Evolutionary conservation across 2,329 filamentous ascomycete species (phyloP).

Genomic region (Colletotrichum chrysophilum): DNA sequence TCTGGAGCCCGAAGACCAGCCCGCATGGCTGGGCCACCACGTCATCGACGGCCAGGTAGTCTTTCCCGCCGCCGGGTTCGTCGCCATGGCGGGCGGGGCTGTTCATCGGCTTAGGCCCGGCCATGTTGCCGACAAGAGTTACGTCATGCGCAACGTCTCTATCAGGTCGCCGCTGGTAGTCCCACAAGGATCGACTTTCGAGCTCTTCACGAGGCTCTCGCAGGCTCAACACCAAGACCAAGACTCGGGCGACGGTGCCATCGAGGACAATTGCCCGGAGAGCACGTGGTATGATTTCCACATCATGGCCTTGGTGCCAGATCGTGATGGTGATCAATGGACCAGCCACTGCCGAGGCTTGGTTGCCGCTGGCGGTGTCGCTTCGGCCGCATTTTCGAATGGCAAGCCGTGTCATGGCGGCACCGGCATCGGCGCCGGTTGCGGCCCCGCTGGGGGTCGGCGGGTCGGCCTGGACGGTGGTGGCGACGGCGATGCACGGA

Average conservation of each 20-base stretch:
- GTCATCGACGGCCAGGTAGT: background rate
- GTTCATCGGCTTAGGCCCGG: background rate
- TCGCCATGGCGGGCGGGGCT: background rate
- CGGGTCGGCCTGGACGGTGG: background rate
- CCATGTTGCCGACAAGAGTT: conserved; percentile 12
- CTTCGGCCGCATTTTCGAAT: background rate
- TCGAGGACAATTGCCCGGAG: background rate
- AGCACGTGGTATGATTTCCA: background rate
- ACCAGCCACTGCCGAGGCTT: background rate
- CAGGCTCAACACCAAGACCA: background rate
- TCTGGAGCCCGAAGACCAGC: background rate
- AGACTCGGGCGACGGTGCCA: background rate
- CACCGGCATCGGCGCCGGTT: background rate
- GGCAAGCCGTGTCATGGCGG: background rate
- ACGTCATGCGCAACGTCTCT: conserved; percentile 31
- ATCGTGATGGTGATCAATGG: background rate
- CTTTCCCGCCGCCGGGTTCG: background rate
- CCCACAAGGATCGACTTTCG: background rate
- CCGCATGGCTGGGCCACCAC: background rate
- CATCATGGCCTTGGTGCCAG: background rate
- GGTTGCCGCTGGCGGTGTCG: background rate
- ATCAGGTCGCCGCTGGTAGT: conserved; percentile 33
- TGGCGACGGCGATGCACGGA: background rate
- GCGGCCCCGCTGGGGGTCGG: fast-evolving
- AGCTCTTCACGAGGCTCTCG: background rate